Evolutionary conservation across 257 asterid genomes (phyloP), one percentile per base, ranked within the genome.

Genomic region (Solanum tacnaense): DNA sequence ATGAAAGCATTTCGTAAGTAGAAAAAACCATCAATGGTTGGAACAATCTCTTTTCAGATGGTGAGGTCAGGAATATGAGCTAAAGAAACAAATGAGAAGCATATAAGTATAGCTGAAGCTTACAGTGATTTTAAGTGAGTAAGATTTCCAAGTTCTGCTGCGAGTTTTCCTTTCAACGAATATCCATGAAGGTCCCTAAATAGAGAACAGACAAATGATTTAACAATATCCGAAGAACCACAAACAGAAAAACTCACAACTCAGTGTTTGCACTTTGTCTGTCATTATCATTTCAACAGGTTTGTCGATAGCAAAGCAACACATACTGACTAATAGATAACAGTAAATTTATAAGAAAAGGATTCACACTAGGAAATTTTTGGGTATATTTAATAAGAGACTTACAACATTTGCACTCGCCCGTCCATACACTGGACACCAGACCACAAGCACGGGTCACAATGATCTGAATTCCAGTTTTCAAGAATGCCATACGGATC

Each of bases 101-200:
- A 20, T 74, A 34, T 15, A 79, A 44, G 41, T 29, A 16, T 16
- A 29, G 87, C 83, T 88, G 84, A 89, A 62, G 92, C 99, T 91
- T 93, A 97, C 99, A 97, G 96, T 91, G 86, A 83, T 92, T 90
- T 93, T 85, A 97, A 87, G 87, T 91, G 93, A 87, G 91, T 87
- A 78, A 97, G 96, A 76, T 92, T 91, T 89, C 98, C 99, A 87
- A 97, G 94, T 89, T 94, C 96, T 23, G 98, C 96, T 76, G 92
- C 92, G 88, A 97, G 88, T 72, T 85, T 90, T 89, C 99, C 99
- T 90, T 92, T 93, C 91, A 96, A 81, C 52, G 86, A 91, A 90
- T 71, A 89, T 86, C 98, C 99, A 87, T 73, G 90, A 58, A 96
- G 98, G 93, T 96, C 94, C 92, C 99, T 97, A 62, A 46, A 89